Conservation (phyloP, 352 stramenopile genomes). For the Elongisporangium prolatum region DNA sequence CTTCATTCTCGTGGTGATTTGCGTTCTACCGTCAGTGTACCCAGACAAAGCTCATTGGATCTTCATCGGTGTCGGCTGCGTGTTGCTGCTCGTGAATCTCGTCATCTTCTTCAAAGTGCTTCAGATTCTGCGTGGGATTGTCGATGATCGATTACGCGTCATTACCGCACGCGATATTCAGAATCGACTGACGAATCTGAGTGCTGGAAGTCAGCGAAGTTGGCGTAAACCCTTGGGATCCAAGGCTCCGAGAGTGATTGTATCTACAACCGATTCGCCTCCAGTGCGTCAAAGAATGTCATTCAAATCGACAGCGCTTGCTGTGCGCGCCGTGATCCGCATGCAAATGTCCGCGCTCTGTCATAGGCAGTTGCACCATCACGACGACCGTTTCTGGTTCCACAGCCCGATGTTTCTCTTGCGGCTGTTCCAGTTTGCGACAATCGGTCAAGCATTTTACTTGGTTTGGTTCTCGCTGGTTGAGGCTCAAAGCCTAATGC, state of each 20-base stretch:
- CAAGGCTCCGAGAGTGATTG: background rate
- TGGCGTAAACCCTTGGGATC: background rate
- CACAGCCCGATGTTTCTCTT: constrained; percentile 63
- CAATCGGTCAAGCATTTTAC: constrained; percentile 84
- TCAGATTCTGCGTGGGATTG: constrained; percentile 75
- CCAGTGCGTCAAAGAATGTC: constrained; percentile 1
- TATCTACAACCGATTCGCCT: background rate
- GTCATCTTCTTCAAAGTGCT: constrained; percentile 85
- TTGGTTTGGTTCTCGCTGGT: constrained; percentile 84
- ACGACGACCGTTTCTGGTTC: constrained; percentile 85
- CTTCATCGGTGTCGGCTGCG: constrained; percentile 55
- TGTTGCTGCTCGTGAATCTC: constrained; percentile 59
- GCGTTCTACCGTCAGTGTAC: constrained; percentile 58
- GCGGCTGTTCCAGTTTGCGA: constrained; percentile 81
- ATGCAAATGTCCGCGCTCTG: constrained; percentile 89
- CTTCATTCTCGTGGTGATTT: constrained; percentile 69
- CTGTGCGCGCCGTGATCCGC: constrained; percentile 64
- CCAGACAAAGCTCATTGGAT: constrained; percentile 67
- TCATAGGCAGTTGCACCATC: constrained; percentile 74
- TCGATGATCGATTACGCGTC: constrained; percentile 73
- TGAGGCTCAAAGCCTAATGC: constrained; percentile 36
- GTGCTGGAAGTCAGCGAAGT: background rate
- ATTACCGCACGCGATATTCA: constrained; percentile 69
- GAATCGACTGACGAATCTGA: constrained; percentile 20
- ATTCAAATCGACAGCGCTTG: constrained; percentile 54